These are phyloP conservation scores for Lentinus tigrinus DNA, from an alignment of 768 basidiomycete species.

Conservation along the genomic window DNA sequence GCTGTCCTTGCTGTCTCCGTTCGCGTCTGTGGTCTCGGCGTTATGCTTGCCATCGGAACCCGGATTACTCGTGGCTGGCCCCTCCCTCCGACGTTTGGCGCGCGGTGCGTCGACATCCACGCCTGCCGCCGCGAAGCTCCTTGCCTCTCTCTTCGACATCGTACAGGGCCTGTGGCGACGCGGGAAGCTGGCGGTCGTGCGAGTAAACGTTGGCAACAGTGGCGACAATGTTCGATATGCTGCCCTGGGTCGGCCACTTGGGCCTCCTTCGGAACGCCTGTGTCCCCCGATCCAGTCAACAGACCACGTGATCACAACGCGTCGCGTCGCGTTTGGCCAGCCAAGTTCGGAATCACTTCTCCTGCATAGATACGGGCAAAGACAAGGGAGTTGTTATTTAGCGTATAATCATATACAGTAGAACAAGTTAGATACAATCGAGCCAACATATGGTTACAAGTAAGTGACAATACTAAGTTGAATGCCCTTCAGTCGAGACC, in stretches of 20 bases:
- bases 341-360: too few species aligned
- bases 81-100: slow-evolving; percentile 51
- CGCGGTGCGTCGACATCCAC: slow-evolving; percentile 46
- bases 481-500: neutral
- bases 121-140: slow-evolving; percentile 32
- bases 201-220: slow-evolving; percentile 3
- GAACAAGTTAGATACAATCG: too few species aligned
- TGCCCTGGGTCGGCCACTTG: slow-evolving; percentile 3
- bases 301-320: slow-evolving; percentile 11
- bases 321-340: slow-evolving; percentile 7
- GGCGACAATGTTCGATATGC: slow-evolving; percentile 12
- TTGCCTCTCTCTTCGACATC: slow-evolving; percentile 56
- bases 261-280: slow-evolving; percentile 4
- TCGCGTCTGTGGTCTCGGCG: slow-evolving; percentile 43
- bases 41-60: slow-evolving; percentile 18
- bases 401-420: neutral
- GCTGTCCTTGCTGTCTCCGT: slow-evolving; percentile 32
- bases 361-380: too few species aligned
- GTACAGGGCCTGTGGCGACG: neutral
- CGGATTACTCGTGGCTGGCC: slow-evolving; percentile 23
- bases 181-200: neutral
- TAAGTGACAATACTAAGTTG: neutral
- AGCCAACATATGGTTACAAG: too few species aligned
- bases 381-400: too few species aligned
- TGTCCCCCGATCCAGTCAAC: slow-evolving; percentile 12